These are phyloP conservation scores for Hyaloscypha variabilis DNA, from an alignment of 495 filamentous ascomycete genomes.

Conservation along the genomic window DNA sequence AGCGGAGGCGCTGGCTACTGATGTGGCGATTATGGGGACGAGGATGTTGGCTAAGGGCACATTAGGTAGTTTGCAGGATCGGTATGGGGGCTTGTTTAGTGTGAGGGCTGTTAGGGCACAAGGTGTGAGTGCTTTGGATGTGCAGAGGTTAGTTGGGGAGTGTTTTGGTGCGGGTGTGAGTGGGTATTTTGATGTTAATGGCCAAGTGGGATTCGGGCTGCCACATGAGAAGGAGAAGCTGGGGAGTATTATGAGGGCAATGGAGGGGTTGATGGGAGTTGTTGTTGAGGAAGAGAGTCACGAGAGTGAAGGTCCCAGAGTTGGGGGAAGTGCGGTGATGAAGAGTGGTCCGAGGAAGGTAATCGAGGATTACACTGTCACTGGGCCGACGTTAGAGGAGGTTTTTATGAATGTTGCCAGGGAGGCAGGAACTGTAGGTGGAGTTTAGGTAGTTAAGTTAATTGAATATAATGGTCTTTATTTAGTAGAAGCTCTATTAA, in stretches of 20 bases:
- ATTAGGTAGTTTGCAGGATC: constrained; percentile 39
- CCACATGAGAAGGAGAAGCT: constrained; percentile 27
- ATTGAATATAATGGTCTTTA: too few species aligned
- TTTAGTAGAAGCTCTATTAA: too few species aligned
- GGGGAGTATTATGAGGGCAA: constrained; percentile 27
- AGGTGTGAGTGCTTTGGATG: too few species aligned
- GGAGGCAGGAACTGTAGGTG: constrained; percentile 17
- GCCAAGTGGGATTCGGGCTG: constrained; percentile 26
- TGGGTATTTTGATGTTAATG: constrained; percentile 25
- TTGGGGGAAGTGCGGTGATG: constrained; percentile 5
- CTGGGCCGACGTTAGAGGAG: constrained; percentile 28
- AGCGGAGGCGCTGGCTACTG: constrained; percentile 50
- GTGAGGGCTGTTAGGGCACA: constrained; percentile 35
- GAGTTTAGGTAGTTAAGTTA: background rate
- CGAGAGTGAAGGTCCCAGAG: background rate
- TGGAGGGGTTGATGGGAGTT: constrained; percentile 30
- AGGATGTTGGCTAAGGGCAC: constrained; percentile 49
- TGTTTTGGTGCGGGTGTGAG: constrained; percentile 14
- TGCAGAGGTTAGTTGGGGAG: too few species aligned
- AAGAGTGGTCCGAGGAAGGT: constrained; percentile 1
- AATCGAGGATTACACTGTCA: constrained; percentile 27
- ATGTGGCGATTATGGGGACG: constrained; percentile 50
- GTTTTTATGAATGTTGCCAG: constrained; percentile 33
- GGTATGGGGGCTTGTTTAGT: constrained; percentile 42
- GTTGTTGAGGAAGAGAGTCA: constrained; percentile 14